phyloP scores from a whole-genome alignment of 108 stramenopile genomes.

The Craspedostauros australis region DNA sequence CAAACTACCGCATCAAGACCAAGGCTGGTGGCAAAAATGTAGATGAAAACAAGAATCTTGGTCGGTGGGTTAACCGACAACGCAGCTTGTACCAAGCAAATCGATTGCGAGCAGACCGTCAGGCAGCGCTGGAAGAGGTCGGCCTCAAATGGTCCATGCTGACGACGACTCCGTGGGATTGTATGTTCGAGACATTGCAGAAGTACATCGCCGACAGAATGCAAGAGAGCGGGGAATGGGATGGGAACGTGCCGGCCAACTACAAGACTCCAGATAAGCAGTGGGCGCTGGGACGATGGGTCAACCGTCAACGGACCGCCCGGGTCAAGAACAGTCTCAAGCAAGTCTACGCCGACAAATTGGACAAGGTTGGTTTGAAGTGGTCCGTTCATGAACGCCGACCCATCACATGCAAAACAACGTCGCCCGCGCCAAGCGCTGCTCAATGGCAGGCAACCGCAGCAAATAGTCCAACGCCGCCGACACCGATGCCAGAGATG shows the following conservation, averaged over 20 bases:
- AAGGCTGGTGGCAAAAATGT: slow-evolving; percentile 18
- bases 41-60: slow-evolving; percentile 71
- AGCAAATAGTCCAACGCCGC: no score
- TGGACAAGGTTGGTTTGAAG: slow-evolving; percentile 63
- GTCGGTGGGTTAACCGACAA: slow-evolving; percentile 86
- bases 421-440: neutral
- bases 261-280: slow-evolving; percentile 61
- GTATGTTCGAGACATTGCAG: slow-evolving; percentile 72
- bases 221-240: slow-evolving; percentile 50
- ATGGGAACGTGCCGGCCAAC: slow-evolving; percentile 81
- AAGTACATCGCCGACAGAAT: slow-evolving; percentile 49
- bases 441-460: no score
- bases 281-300: slow-evolving; percentile 76
- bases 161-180: slow-evolving; percentile 74
- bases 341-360: slow-evolving; percentile 64
- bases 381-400: slow-evolving; percentile 66
- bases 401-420: slow-evolving; percentile 2
- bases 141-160: slow-evolving; percentile 86
- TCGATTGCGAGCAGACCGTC: slow-evolving; percentile 71
- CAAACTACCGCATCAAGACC: slow-evolving; percentile 70
- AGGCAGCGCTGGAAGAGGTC: slow-evolving; percentile 61
- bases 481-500: no score
- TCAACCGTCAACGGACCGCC: slow-evolving; percentile 80
- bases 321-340: slow-evolving; percentile 72
- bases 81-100: slow-evolving; percentile 81